A percentile compares a stretch with the other conserved stretches of the same genome.
phyloP scores from a whole-genome alignment of 1,284 basidiomycete species.

The Vanrija sp. region DNA sequence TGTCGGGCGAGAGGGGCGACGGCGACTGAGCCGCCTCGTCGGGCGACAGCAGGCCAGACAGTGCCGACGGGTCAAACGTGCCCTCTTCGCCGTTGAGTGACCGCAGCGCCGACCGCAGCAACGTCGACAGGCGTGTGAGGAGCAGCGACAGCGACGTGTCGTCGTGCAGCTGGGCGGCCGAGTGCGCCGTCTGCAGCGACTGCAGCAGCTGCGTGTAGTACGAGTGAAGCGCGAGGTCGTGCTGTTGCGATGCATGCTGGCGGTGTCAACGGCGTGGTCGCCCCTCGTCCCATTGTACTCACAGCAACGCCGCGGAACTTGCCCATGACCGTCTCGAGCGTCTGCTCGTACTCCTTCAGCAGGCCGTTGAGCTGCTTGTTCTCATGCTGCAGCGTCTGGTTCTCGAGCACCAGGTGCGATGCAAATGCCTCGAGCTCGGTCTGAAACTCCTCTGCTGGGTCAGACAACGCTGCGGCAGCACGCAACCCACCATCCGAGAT shows the following conservation, averaged over 20 bases:
- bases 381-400: conserved; percentile 84
- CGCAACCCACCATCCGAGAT: conserved; percentile 68
- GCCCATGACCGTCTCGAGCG: conserved; percentile 92
- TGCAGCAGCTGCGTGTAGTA: conserved; percentile 88
- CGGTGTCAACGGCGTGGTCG: conserved; percentile 1
- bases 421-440: conserved; percentile 87
- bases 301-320: conserved; percentile 93
- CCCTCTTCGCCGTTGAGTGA: conserved; percentile 65
- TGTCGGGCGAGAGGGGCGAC: background rate
- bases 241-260: conserved; percentile 84
- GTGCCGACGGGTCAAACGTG: background rate
- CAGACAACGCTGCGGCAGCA: background rate
- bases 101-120: conserved; percentile 67
- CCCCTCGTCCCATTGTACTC: conserved; percentile 49
- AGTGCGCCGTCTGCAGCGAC: conserved; percentile 62
- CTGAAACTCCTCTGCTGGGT: conserved; percentile 73
- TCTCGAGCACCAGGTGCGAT: conserved; percentile 87
- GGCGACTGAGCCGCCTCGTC: background rate
- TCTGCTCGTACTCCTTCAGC: conserved; percentile 90
- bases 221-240: conserved; percentile 79
- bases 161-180: conserved; percentile 59
- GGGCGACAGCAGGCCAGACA: background rate
- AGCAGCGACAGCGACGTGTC: conserved; percentile 63
- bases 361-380: conserved; percentile 86
- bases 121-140: conserved; percentile 65